Evolutionary conservation across 768 basidiomycete genomes (phyloP), one percentile per base, ranked within the genome.

Genomic region (Hygrocybe punicea): DNA sequence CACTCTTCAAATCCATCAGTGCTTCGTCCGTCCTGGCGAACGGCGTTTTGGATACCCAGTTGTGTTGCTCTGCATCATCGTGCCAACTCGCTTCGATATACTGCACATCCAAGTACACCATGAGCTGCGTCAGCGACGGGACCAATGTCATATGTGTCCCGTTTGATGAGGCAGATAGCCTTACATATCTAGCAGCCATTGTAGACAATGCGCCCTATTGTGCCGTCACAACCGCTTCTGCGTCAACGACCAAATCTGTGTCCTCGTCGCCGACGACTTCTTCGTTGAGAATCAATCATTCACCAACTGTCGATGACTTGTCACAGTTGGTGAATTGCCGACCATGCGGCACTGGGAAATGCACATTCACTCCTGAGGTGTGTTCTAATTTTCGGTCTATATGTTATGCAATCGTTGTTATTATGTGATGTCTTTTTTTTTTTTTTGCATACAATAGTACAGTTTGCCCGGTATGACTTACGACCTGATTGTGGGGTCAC

Each of bases 21-120:
- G n/a, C 49, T 9, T 9, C 21, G 7, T 51, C 49, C 25, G 25
- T 51, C 49, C 21, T 51, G 17, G 49, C 49, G 9, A 13, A 21
- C 25, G 49, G 49, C 33, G 49, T 51, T 9, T 23, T 51, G 29
- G 49, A 21, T 19, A 10, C 49, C 19, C 17, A 51, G 17, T 10
- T 51, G 49, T 51, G 49, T 51, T 51, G 49, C 49, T 51, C 49
- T 6, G 49, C 49, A 34, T 51, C 49, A 21, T 21, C 49, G 8
- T 51, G 49, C 49, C 17, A 21, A 21, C 21, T 51, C 21, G 7
- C 49, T 46, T 46, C 21, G 33, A 33, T 23, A 8, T 34, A 9
- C 13, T 51, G 49, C 19, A 24, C 49, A 33, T 21, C 13, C 11
- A 8, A 23, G 21, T 23, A 51, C 29, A 23, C 7, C 25, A 51